Base-by-base conservation (phyloP, 495 filamentous ascomycete genomes). In the Talaromyces stipitatus region DNA sequence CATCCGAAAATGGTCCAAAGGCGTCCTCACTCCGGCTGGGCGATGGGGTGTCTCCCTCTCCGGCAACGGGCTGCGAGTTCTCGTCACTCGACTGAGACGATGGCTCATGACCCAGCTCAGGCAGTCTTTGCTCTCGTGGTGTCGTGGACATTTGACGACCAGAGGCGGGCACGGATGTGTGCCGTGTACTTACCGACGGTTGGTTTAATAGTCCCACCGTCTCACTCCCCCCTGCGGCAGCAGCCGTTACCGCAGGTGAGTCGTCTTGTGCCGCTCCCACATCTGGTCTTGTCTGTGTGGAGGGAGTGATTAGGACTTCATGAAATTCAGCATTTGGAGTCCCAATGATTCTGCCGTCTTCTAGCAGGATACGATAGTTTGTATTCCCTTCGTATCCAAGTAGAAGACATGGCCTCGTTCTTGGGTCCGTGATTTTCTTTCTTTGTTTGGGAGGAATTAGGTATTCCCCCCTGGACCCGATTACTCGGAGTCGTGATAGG, bases 351-450 rank as follows among this genome's bases (percentile, higher is more conserved):
- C 61, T 63, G 16, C 63, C 56, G 45, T 63, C 61, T 61, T 51
- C 59, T 32, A 63, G 55, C 0, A 66, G 63, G 56, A 66, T 63
- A 46, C 54, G 47, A 50, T 66, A 66, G 61, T 61, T 66, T 23
- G 57, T 64, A 56, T 61, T 64, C 30, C 58, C 61, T 33, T 66
- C 58, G 16, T 63, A 66, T 32, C 61, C 61, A 32, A 66, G 30
- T 23, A 66, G 46, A 26, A 63, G 47, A 30, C 59, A 63, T 61
- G 46, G 58, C 56, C 51, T 61, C 22, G 56, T 61, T 61, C 56
- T 46, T 56, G 50, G 58, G 0, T 62, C 63, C 9, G 59, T 64
- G 5, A 66, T 54, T 55, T 66, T 66, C 63, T 64, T 64, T 48
- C 63, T 63, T 55, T 66, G 52, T 43, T 60, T 61, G 0, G 55